Evolutionary conservation across 306 rosid species (phyloP), one percentile per base, ranked within the genome.

Genomic region (Glycine soja): DNA sequence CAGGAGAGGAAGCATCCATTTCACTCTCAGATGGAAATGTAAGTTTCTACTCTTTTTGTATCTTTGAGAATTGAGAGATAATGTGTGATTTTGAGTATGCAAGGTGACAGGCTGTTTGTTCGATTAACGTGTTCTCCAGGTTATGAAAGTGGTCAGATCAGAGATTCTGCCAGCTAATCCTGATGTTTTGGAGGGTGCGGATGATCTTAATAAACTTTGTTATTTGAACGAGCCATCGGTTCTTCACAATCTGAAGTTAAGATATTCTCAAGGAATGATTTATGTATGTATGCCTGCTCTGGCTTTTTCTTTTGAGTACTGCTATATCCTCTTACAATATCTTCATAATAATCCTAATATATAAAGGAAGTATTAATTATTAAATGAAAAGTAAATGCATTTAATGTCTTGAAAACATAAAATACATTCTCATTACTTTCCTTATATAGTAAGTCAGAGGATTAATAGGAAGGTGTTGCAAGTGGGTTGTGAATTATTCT

Each of bases 111-210:
- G 69, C 79, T 85, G 82, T 80, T 56, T 43, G 74, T 82, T 85
- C 54, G 40, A 40, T 82, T 80, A 76, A 77, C 56, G 53, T 78
- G 69, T 87, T 77, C 78, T 72, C 69, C 84, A 96, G 99, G 97
- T 90, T 65, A 84, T 92, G 75, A 92, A 92, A 78, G 88, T 96
- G 64, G 69, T 82, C 46, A 86, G 77, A 50, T 79, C 80, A 68
- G 97, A 96, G 74, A 90, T 96, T 56, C 75, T 86, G 64, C 99
- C 99, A 7, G 98, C 98, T 63, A 96, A 93, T 87, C 98, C 98
- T 53, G 90, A 88, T 80, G 83, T 89, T 51, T 83, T 96, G 63
- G 90, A 90, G 59, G 97, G 91, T 19, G 98, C 80, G 3, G 92
- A 92, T 70, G 92, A 96, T 89, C 98, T 96, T 62, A 69, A 72